Percentiles rank a stretch among this genome's conserved stretches.
Evolutionary conservation across 139 green algal species (phyloP).

Genomic region (Medakamo hakoo): DNA sequence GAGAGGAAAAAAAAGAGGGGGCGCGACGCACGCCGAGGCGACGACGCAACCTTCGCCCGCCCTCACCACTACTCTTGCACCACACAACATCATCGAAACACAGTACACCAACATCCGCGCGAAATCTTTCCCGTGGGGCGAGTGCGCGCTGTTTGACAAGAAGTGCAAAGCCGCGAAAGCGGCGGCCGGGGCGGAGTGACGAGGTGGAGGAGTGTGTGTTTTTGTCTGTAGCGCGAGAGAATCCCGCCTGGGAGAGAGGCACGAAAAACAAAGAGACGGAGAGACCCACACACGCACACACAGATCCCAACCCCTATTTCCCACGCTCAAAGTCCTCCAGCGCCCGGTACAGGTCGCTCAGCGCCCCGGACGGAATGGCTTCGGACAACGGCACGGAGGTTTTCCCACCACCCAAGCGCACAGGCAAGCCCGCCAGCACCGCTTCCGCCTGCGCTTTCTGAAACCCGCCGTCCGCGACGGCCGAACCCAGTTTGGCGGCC

Average conservation of each 20-base stretch:
- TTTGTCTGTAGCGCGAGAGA: too few relatives aligned
- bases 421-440: not conserved
- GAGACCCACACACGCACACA: too few relatives aligned
- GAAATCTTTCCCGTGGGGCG: not conserved
- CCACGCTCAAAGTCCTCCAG: not conserved
- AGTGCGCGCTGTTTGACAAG: not conserved
- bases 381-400: not conserved
- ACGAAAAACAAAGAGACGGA: too few relatives aligned
- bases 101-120: not conserved
- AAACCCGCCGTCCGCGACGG: not conserved
- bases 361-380: not conserved
- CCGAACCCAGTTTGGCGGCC: not conserved
- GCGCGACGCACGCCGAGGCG: too few relatives aligned
- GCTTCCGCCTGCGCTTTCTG: too few relatives aligned
- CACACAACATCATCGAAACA: too few relatives aligned
- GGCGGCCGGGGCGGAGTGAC: not conserved
- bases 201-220: not conserved
- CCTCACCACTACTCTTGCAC: too few relatives aligned
- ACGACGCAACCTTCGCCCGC: too few relatives aligned
- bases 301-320: not conserved
- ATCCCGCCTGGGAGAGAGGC: too few relatives aligned
- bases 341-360: not conserved
- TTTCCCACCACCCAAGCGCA: not conserved
- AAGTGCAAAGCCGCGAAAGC: too few relatives aligned
- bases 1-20: too few relatives aligned